phyloP scores from a whole-genome alignment of 1,284 basidiomycete genomes.

The Marasmius fiardii region DNA sequence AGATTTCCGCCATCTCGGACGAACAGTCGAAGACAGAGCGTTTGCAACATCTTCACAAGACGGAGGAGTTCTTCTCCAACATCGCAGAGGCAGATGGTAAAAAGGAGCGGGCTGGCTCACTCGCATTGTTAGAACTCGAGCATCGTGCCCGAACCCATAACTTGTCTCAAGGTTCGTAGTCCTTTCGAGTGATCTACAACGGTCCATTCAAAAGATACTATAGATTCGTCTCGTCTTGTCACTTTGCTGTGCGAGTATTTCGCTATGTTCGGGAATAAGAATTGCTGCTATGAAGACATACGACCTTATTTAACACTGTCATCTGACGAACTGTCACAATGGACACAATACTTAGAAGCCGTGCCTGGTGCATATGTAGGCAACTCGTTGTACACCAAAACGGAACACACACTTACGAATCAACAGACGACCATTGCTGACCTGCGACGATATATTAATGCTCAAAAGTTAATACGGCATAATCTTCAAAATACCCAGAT shows the following conservation, averaged over 20 bases:
- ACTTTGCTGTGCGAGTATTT: constrained; percentile 66
- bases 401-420: background rate
- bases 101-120: constrained; percentile 67
- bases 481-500: constrained; percentile 45
- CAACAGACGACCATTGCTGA: constrained; percentile 42
- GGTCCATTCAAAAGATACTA: constrained; percentile 3
- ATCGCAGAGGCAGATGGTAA: constrained; percentile 60
- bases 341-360: constrained; percentile 54
- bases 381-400: constrained; percentile 8
- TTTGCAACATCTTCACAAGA: constrained; percentile 37
- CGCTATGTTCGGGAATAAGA: constrained; percentile 70
- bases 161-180: constrained; percentile 39
- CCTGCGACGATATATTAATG: constrained; percentile 64
- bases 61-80: constrained; percentile 51
- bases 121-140: constrained; percentile 73
- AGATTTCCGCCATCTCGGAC: constrained; percentile 27
- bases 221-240: constrained; percentile 43
- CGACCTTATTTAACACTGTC: constrained; percentile 56
- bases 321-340: constrained; percentile 42
- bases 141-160: constrained; percentile 47
- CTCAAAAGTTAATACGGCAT: constrained; percentile 67
- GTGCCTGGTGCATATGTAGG: constrained; percentile 49
- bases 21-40: constrained; percentile 32
- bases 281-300: constrained; percentile 85
- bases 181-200: constrained; percentile 1